Evolutionary conservation across 106 monocot species (phyloP), one percentile per base, ranked within the genome.

Genomic region (Platanthera zijinensis): DNA sequence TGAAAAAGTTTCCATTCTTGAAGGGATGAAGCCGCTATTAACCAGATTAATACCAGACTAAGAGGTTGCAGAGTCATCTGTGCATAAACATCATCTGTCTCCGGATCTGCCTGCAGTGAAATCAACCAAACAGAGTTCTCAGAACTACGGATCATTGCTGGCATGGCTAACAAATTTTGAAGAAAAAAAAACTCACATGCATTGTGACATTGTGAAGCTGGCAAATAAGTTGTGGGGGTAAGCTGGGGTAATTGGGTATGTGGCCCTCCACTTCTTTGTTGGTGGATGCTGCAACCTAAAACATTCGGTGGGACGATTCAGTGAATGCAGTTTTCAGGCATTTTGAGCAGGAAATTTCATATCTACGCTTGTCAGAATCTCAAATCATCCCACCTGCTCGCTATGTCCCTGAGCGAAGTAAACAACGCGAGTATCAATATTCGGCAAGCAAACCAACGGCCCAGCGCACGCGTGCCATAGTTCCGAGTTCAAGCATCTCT

Each of bases 171-270:
- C 11, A 46, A 57, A 49, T 14, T 3, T 10, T 25, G 25, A 25
- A 25, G 15, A 5, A 25, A 8, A 39, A 56, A 54, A 50, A 73
- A 87, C 95, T 84, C 79, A 95, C 95, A 80, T 95, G 95, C 95
- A 96, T 96, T 62, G 96, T 96, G 51, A 89, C 89, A 84, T 93
- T 84, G 48, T 91, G 96, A 46, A 96, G 90, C 64, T 93, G 96
- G 83, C 96, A 96, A 21, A 96, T 89, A 51, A 96, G 86, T 49
- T 96, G 96, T 2, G 96, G 89, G 56, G 89, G 86, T 81, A 96
- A 77, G 77, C 86, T 96, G 0, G 96, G 96, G 59, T 96, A 96
- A 83, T 93, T 93, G 3, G 96, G 96, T 25, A 96, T 93, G 57
- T 91, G 93, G 14, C 90, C 93, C 73, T 91, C 91, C 8, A 96